These are phyloP conservation scores for Tylopilus subfusipes DNA, from an alignment of 768 basidiomycete genomes.

Conservation along the genomic window DNA sequence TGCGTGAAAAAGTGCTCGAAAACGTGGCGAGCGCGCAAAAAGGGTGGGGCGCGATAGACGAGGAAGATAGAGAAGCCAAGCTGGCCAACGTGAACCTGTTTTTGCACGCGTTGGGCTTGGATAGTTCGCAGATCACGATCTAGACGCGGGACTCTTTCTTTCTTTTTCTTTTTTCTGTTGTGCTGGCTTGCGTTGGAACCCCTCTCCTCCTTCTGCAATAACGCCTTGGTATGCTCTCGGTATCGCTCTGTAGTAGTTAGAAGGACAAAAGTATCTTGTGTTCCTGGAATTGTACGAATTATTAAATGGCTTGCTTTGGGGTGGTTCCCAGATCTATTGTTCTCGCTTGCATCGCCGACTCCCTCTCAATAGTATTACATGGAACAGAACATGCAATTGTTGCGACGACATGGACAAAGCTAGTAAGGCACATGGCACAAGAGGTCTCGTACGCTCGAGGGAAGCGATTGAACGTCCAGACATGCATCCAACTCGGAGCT, in stretches of 20 bases:
- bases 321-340: background rate
- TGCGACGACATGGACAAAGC: background rate
- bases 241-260: conserved; percentile 8
- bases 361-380: no score
- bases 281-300: conserved; percentile 18
- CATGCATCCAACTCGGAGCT: conserved; percentile 37
- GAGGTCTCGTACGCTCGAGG: conserved; percentile 26
- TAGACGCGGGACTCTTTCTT: conserved; percentile 13
- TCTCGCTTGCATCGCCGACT: background rate
- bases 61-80: conserved; percentile 73
- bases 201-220: background rate
- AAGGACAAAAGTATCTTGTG: conserved; percentile 21
- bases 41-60: conserved; percentile 60
- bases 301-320: conserved; percentile 9
- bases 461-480: conserved; percentile 6
- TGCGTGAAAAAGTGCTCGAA: conserved; percentile 92
- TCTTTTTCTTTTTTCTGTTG: background rate
- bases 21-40: conserved; percentile 79
- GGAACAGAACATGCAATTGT: background rate
- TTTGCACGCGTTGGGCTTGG: conserved; percentile 72
- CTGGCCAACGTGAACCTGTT: conserved; percentile 92
- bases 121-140: conserved; percentile 67
- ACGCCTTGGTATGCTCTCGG: conserved; percentile 1
- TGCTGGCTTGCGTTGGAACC: background rate
- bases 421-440: conserved; percentile 17